These are phyloP conservation scores for Fistulifera pelliculosa DNA, from an alignment of 108 stramenopile species.

Conservation along the genomic window DNA sequence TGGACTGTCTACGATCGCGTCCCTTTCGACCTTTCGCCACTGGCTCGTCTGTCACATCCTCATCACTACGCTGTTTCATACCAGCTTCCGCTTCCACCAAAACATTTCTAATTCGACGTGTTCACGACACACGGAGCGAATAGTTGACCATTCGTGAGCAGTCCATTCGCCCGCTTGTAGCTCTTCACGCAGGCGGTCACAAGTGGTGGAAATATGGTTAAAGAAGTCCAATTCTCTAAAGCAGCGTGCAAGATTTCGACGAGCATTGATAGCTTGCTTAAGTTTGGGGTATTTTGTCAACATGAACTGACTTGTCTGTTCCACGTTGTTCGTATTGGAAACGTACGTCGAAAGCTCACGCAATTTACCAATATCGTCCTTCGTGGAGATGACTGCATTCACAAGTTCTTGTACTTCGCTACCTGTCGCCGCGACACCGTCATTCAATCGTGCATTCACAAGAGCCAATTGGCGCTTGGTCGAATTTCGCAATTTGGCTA, in stretches of 20 bases:
- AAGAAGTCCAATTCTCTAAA: constrained; percentile 86
- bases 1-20: background rate
- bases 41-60: constrained; percentile 17
- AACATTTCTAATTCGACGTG: constrained; percentile 85
- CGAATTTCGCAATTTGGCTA: constrained; percentile 52
- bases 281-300: constrained; percentile 69
- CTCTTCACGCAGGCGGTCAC: constrained; percentile 79
- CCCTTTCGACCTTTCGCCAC: background rate
- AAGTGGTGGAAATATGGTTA: constrained; percentile 70
- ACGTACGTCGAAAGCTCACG: constrained; percentile 83
- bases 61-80: constrained; percentile 67
- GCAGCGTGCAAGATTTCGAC: constrained; percentile 69
- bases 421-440: constrained; percentile 81
- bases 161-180: constrained; percentile 78
- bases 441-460: constrained; percentile 77
- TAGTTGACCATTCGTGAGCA: constrained; percentile 69
- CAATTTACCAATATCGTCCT: constrained; percentile 68
- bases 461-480: constrained; percentile 63
- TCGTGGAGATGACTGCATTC: constrained; percentile 72
- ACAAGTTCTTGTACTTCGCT: constrained; percentile 83
- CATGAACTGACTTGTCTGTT: constrained; percentile 34
- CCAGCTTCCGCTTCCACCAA: constrained; percentile 81
- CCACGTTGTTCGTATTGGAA: constrained; percentile 29
- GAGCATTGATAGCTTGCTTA: constrained; percentile 69
- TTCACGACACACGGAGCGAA: constrained; percentile 71